Conservation (phyloP, 352 stramenopile genomes). For the Phytopythium chamaehyphon region DNA sequence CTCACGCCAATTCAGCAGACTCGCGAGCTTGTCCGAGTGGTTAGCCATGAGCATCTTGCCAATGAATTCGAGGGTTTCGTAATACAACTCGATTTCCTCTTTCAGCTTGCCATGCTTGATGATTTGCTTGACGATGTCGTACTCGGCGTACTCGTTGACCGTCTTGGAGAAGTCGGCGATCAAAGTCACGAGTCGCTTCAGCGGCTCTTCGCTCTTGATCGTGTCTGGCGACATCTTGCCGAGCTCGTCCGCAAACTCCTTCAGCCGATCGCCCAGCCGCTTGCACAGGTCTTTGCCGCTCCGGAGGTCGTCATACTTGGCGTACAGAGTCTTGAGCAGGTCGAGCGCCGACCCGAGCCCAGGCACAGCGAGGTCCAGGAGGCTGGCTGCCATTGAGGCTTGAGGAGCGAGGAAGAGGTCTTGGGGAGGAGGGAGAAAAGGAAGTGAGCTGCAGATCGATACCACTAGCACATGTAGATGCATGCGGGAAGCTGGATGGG, state of each 20-base stretch:
- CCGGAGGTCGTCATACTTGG: slow-evolving; percentile 7
- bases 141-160: slow-evolving; percentile 6
- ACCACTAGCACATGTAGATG: too few relatives aligned
- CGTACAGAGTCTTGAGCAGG: slow-evolving; percentile 3
- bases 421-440: too few relatives aligned
- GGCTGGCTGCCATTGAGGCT: neutral
- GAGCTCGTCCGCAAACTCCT: slow-evolving; percentile 6
- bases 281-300: slow-evolving; percentile 13
- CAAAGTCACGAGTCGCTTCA: slow-evolving; percentile 5
- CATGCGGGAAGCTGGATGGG: too few relatives aligned
- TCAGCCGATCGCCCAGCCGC: slow-evolving; percentile 5
- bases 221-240: slow-evolving; percentile 7
- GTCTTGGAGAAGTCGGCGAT: slow-evolving; percentile 3
- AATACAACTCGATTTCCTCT: slow-evolving; percentile 13
- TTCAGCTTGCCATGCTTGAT: slow-evolving; percentile 8
- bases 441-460: too few relatives aligned
- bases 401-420: too few relatives aligned
- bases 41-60: slow-evolving; percentile 4
- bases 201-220: slow-evolving; percentile 11
- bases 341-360: neutral
- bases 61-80: slow-evolving; percentile 14
- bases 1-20: slow-evolving; percentile 11
- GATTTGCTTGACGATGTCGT: slow-evolving; percentile 12
- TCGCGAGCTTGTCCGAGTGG: slow-evolving; percentile 1
- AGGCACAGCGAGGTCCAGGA: neutral